phyloP scores from a whole-genome alignment of 768 basidiomycete genomes.

The Mycena vitilis region DNA sequence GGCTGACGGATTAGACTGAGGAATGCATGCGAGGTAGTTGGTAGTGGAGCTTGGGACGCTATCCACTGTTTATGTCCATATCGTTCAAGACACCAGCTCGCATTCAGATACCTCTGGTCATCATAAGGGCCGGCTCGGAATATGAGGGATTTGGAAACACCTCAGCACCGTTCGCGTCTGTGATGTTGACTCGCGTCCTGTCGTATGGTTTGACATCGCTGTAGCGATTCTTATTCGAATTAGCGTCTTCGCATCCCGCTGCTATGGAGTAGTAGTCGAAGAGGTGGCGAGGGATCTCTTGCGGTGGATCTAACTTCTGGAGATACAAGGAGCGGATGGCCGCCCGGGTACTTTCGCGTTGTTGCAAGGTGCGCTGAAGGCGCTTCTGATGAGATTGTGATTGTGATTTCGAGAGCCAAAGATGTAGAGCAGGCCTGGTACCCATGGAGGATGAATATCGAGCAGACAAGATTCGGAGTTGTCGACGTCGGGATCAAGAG shows the following conservation, averaged over 20 bases:
- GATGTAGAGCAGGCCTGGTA: constrained; percentile 4
- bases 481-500: too few relatives aligned
- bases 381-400: constrained; percentile 6
- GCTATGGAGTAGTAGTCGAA: constrained; percentile 67
- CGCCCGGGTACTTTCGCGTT: constrained; percentile 35
- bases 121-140: background rate
- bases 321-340: constrained; percentile 45
- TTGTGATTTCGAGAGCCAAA: constrained; percentile 21
- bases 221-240: constrained; percentile 74
- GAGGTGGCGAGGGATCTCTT: constrained; percentile 36
- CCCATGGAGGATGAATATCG: background rate
- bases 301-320: constrained; percentile 31
- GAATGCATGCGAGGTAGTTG: constrained; percentile 77
- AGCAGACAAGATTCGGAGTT: background rate
- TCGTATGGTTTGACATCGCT: constrained; percentile 83
- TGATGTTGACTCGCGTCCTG: constrained; percentile 76
- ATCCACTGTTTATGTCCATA: constrained; percentile 86
- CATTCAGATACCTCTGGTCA: constrained; percentile 76
- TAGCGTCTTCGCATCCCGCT: constrained; percentile 57
- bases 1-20: constrained; percentile 75
- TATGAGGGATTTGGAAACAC: background rate
- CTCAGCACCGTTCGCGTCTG: constrained; percentile 20
- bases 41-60: constrained; percentile 85
- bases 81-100: constrained; percentile 85
- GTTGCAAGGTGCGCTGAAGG: constrained; percentile 24